Evolutionary conservation across 75 land plant species (phyloP).

Genomic region (Cunninghamia lanceolata): DNA sequence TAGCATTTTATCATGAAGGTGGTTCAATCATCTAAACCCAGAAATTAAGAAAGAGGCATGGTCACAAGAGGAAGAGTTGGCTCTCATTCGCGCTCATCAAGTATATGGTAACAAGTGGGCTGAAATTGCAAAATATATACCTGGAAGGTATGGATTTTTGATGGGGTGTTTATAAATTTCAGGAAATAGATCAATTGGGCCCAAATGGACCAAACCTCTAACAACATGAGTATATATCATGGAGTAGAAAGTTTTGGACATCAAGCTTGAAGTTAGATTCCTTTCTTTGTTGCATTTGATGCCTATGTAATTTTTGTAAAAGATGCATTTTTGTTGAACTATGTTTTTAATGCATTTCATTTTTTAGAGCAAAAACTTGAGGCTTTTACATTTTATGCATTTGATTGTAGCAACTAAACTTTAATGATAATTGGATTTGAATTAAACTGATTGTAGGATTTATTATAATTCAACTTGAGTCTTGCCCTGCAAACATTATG

Average conservation of each 20-base stretch:
- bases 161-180: background rate
- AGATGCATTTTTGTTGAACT: background rate
- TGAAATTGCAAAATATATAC: slow-evolving; percentile 78
- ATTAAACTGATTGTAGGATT: background rate
- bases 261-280: background rate
- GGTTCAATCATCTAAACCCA: slow-evolving; percentile 96
- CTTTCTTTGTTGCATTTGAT: background rate
- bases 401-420: background rate
- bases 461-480: background rate
- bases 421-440: background rate
- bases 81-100: slow-evolving; percentile 64
- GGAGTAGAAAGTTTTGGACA: background rate
- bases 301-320: background rate
- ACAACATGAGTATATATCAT: background rate
- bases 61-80: slow-evolving; percentile 78
- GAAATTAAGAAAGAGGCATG: slow-evolving; percentile 74
- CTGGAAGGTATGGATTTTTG: slow-evolving; percentile 63
- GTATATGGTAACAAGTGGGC: slow-evolving; percentile 94
- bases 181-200: background rate
- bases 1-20: slow-evolving; percentile 35
- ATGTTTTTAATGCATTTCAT: background rate
- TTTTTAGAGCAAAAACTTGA: background rate
- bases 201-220: background rate
- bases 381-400: background rate
- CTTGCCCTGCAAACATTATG: background rate